Evolutionary conservation across 1,284 basidiomycete species (phyloP).

Genomic region (Gymnopus androsaceus): DNA sequence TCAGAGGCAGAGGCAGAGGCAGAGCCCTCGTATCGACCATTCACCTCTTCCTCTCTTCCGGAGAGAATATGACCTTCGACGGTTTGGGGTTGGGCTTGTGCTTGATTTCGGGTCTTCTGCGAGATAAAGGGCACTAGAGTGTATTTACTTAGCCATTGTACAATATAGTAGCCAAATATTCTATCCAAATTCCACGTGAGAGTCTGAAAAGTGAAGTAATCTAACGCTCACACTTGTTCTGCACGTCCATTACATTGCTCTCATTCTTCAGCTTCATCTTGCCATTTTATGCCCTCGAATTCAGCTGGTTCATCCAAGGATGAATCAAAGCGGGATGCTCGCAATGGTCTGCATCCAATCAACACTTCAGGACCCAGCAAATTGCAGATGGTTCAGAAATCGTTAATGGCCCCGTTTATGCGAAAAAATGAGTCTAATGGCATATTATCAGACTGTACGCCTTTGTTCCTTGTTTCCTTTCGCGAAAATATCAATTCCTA

Average conservation of each 20-base stretch:
- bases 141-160: background rate
- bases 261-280: background rate
- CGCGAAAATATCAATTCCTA: constrained; percentile 8
- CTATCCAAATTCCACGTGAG: background rate
- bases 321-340: constrained; percentile 33
- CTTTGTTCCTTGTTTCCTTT: constrained; percentile 3
- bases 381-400: constrained; percentile 64
- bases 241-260: background rate
- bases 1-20: background rate
- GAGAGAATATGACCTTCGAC: constrained; percentile 66
- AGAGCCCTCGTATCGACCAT: background rate
- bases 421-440: constrained; percentile 67
- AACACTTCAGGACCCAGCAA: constrained; percentile 38
- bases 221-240: background rate
- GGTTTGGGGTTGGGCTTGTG: constrained; percentile 70
- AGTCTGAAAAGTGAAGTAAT: background rate
- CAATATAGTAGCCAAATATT: background rate
- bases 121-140: constrained; percentile 13
- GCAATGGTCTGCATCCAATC: constrained; percentile 39
- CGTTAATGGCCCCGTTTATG: constrained; percentile 65
- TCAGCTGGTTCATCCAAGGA: constrained; percentile 24
- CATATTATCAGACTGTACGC: constrained; percentile 73
- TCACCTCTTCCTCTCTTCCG: constrained; percentile 38
- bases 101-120: constrained; percentile 71
- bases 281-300: constrained; percentile 29